Evolutionary conservation across 345 rosid species (phyloP).

Genomic region (Citrus inodora): DNA sequence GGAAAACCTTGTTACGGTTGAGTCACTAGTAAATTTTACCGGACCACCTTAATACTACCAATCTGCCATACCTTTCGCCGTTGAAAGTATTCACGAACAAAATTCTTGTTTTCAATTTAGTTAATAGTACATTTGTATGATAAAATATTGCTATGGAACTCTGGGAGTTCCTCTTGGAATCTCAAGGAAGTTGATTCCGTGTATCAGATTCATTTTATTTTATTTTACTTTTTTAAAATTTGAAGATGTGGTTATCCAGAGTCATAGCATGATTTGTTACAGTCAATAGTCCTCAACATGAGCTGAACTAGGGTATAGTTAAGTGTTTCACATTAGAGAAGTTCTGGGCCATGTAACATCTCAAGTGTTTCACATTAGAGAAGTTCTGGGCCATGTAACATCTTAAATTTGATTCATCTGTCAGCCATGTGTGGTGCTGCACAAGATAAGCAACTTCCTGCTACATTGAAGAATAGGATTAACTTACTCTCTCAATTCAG

Average conservation of each 20-base stretch:
- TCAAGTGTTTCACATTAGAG: background rate
- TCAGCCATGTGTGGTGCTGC: background rate
- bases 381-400: background rate
- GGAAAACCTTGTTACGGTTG: background rate
- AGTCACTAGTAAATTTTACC: background rate
- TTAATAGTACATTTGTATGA: background rate
- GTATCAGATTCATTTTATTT: background rate
- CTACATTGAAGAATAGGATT: background rate
- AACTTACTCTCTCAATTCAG: conserved; percentile 84
- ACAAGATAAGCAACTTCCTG: background rate
- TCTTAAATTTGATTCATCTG: conserved; percentile 9
- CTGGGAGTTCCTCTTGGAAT: background rate
- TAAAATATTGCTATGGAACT: background rate
- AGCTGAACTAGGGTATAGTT: background rate
- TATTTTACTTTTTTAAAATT: too few relatives aligned
- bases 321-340: background rate
- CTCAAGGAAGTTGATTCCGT: background rate
- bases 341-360: background rate
- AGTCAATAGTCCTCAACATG: background rate
- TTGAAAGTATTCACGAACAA: background rate
- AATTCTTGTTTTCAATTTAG: background rate
- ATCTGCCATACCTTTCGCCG: background rate
- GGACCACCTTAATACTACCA: background rate
- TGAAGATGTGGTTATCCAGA: background rate
- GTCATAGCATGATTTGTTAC: background rate